Evolutionary conservation across 2,329 filamentous ascomycete genomes (phyloP).

Genomic region (Pseudocercospora macadamiae): DNA sequence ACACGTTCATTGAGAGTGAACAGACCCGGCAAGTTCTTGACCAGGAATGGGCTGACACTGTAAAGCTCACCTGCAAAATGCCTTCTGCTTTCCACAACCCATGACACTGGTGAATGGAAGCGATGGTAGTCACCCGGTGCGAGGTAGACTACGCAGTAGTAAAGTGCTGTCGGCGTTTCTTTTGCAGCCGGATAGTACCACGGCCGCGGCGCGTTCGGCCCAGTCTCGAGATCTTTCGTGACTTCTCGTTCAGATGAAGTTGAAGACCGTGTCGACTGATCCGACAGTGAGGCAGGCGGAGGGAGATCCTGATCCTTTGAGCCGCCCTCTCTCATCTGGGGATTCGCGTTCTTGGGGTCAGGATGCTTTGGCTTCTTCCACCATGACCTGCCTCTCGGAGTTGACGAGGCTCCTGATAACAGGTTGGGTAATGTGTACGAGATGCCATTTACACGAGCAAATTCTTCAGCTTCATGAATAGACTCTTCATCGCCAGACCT

Average conservation of each 20-base stretch:
- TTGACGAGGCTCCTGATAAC: constrained; percentile 65
- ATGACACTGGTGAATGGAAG: constrained; percentile 92
- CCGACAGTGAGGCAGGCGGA: constrained; percentile 41
- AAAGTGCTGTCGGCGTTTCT: constrained; percentile 66
- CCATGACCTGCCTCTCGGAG: constrained; percentile 25
- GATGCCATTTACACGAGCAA: constrained; percentile 91
- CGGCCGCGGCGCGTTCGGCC: constrained; percentile 59
- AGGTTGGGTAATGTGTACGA: constrained; percentile 89
- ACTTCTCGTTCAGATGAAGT: constrained; percentile 80
- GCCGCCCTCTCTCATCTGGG: constrained; percentile 22
- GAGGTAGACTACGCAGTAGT: constrained; percentile 94
- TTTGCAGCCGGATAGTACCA: constrained; percentile 50
- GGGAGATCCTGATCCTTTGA: background rate
- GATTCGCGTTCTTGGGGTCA: constrained; percentile 22
- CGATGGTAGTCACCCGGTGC: constrained; percentile 98
- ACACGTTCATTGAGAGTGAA: constrained; percentile 98
- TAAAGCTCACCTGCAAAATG: constrained; percentile 97
- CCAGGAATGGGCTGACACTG: constrained; percentile 91
- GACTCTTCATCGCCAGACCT: constrained; percentile 57
- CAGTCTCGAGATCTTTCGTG: constrained; percentile 74
- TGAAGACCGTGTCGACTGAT: constrained; percentile 72
- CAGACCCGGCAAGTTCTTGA: constrained; percentile 86
- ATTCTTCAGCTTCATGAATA: constrained; percentile 83
- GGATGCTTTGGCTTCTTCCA: constrained; percentile 37
- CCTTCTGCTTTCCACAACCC: constrained; percentile 92